Base-by-base conservation (phyloP, 106 monocot species). In the Agapanthus africanus region DNA sequence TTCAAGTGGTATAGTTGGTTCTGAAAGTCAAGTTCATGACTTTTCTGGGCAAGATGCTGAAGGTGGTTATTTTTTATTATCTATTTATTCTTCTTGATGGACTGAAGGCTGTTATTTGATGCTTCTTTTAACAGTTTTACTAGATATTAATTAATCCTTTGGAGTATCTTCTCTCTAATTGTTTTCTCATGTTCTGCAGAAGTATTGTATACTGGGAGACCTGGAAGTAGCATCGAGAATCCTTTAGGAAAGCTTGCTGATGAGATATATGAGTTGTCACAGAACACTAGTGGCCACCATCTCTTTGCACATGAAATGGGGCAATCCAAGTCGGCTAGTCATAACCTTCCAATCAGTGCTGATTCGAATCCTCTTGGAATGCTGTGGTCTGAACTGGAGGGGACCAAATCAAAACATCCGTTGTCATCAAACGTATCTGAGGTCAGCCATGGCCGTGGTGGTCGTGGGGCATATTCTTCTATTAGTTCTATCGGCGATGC, bases 381-480 rank as follows among this genome's bases (percentile, higher is more conserved):
- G 34, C 67, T 85, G 1, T 93, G 81, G 79, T 93, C 99, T 46
- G 99, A 99, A 51, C 75, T 99, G 15, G 87, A 91, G 66, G 87
- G 75, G 30, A 49, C 74, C 28, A 80, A 87, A 44, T 54, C 71
- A 44, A 87, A 83, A 59, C 87, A 49, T 19, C 99, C 93, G 26
- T 73, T 99, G 41, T 93, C 93, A 74, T 87, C 92, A 68, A 86
- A 76, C 56, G 46, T 83, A 41, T 50, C 76, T 11, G 35, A 40
- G 27, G 65, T 72, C 34, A 71, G 73, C 65, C 83, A 75, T 44
- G 64, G 65, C 28, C 35, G 31, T 23, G 38, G 69, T 60, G 70
- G 38, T 18, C 32, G 41, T 25, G 40, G 56, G 26, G 70, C 59
- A 23, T 49, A 46, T 21, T 47, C 66, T 44, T 30, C 65, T 16